Evolutionary conservation across 2,329 filamentous ascomycete species (phyloP).

Genomic region (Gaeumannomyces tritici): DNA sequence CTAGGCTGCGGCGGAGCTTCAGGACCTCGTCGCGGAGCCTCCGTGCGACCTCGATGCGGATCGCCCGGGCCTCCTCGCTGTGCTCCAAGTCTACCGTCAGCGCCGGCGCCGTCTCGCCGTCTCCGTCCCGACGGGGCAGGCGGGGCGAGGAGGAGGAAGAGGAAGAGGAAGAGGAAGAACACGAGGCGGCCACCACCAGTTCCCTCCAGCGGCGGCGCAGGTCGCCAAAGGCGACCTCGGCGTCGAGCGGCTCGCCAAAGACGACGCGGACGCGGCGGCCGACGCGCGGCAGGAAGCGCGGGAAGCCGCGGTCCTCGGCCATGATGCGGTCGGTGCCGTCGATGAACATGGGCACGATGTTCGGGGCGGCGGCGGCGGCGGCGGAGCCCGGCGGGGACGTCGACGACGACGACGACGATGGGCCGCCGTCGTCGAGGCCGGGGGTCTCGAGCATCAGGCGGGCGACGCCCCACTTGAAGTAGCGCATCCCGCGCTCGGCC

Average conservation of each 20-base stretch:
- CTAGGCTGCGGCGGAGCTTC: constrained; percentile 62
- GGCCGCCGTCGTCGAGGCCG: not conserved
- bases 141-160: not conserved
- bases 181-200: constrained; percentile 32
- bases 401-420: constrained; percentile 35
- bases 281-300: constrained; percentile 69
- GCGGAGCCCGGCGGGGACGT: no score
- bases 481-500: constrained; percentile 68
- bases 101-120: not conserved
- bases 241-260: constrained; percentile 71
- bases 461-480: constrained; percentile 97
- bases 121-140: constrained; percentile 22
- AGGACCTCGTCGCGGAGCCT: constrained; percentile 72
- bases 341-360: constrained; percentile 89
- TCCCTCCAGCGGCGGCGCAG: constrained; percentile 65
- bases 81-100: constrained; percentile 42
- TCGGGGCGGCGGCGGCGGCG: constrained; percentile 47
- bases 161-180: not conserved
- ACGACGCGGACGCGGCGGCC: constrained; percentile 62
- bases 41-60: constrained; percentile 72
- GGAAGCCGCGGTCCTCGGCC: constrained; percentile 72
- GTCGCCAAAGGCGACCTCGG: constrained; percentile 67
- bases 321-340: constrained; percentile 84
- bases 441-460: constrained; percentile 76
- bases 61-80: constrained; percentile 62